A percentile compares a stretch with the other conserved stretches of the same genome.
phyloP scores from a whole-genome alignment of 108 stramenopile genomes.

The Conticribra guillardii region DNA sequence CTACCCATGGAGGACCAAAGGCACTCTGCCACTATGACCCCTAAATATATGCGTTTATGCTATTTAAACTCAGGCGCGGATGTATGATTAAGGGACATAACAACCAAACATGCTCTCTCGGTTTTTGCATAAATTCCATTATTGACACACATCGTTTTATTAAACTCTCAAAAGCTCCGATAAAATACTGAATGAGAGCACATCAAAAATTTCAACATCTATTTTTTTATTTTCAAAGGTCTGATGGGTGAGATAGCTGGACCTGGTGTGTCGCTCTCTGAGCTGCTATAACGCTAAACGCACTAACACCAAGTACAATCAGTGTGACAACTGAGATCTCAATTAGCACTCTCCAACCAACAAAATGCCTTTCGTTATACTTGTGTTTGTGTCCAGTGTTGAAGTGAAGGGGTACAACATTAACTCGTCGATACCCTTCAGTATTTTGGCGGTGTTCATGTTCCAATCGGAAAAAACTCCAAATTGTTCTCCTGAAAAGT shows the following conservation, averaged over 20 bases:
- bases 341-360: constrained; percentile 71
- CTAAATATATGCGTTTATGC: no score
- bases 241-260: constrained; percentile 19
- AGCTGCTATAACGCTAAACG: constrained; percentile 80
- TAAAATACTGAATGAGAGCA: no score
- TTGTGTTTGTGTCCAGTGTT: constrained; percentile 86
- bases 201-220: no score
- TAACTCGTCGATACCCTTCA: constrained; percentile 78
- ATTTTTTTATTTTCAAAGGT: no score
- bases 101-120: no score
- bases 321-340: constrained; percentile 73
- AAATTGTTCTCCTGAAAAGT: constrained; percentile 84
- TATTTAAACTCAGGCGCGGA: no score
- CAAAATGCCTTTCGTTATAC: constrained; percentile 65
- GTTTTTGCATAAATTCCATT: no score
- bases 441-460: constrained; percentile 89
- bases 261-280: constrained; percentile 58
- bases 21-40: no score
- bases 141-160: no score
- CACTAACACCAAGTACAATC: constrained; percentile 63
- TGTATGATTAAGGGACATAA: no score
- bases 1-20: no score
- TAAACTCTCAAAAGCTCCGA: no score
- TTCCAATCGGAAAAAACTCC: constrained; percentile 93
- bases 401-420: constrained; percentile 90